These are phyloP conservation scores for Rhododendron kiyosumense DNA, from an alignment of 148 eudicot genomes.

Conservation along the genomic window DNA sequence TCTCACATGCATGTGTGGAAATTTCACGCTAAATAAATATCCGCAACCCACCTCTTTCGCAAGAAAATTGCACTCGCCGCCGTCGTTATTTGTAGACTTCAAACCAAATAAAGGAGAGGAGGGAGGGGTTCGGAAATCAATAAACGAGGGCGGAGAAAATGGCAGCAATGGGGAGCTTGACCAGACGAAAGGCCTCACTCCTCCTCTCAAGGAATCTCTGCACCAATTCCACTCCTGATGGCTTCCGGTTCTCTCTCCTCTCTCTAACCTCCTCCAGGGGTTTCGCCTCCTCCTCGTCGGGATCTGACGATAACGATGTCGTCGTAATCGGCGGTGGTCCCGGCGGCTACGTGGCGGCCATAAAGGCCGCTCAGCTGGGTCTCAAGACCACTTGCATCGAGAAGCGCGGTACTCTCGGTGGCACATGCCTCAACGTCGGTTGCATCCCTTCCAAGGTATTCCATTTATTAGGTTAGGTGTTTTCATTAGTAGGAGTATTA, in stretches of 20 bases:
- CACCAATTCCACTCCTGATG: slow-evolving; percentile 12
- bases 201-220: slow-evolving; percentile 21
- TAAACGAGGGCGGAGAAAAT: slow-evolving; percentile 16
- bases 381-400: slow-evolving; percentile 92
- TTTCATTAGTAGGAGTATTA: not conserved
- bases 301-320: slow-evolving; percentile 85
- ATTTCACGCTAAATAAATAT: no score
- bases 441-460: slow-evolving; percentile 92
- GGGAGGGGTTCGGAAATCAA: not conserved
- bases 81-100: not conserved
- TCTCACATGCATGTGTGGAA: no score
- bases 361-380: slow-evolving; percentile 93
- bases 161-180: slow-evolving; percentile 83
- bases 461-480: not conserved
- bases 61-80: no score
- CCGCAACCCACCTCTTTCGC: no score
- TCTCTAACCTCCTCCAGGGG: slow-evolving; percentile 43
- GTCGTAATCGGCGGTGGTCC: slow-evolving; percentile 93
- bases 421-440: slow-evolving; percentile 94
- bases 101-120: not conserved
- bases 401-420: slow-evolving; percentile 87
- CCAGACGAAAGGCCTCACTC: slow-evolving; percentile 45
- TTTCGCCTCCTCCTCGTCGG: slow-evolving; percentile 51
- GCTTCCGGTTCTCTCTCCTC: slow-evolving; percentile 32
- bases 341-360: slow-evolving; percentile 93